Evolutionary conservation across 805 yeast species (phyloP), one percentile per base, ranked within the genome.

Genomic region (Candida dajiaensis): DNA sequence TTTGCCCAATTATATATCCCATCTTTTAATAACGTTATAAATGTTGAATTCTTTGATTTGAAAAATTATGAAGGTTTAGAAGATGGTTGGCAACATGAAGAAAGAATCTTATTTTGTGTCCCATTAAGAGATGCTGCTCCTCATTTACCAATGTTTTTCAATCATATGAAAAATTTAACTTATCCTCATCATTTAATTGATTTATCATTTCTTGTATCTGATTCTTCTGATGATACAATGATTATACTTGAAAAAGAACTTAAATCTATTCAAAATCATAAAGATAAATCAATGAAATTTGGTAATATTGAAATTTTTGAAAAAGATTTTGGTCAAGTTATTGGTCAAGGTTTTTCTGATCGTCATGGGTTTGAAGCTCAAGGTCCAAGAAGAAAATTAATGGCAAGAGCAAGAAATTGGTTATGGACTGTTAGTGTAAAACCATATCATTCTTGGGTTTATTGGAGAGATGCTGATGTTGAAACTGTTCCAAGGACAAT

Each of bases 401-500:
- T 92, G 98, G 98, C 95, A 2, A 74, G 90, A 48, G 97, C 97
- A 6, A 77, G 98, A 66, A 92, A 92, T 67, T 92, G 98, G 98
- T 71, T 92, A 38, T 81, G 90, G 67, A 71, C 94, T 0, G 90
- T 85, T 12, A 94, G 96, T 9, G 68, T 92, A 42, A 85, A 84
- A 62, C 97, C 98, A 2, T 81, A 92, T 63, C 98, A 92, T 64
- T 83, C 95, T 8, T 89, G 90, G 85, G 97, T 92, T 8, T 89
- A 92, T 65, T 92, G 98, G 98, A 75, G 98, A 68, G 98, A 92
- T 68, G 97, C 95, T 11, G 98, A 92, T 66, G 96, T 92, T 12
- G 96, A 90, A 63, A 83, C 90, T 0, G 81, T 84, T 22, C 95
- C 97, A 12, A 74, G 82, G 1, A 83, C 96, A 1, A 82, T 92